Evolutionary conservation across 2,329 filamentous ascomycete species (phyloP), one percentile per base, ranked within the genome.

Genomic region (Colletotrichum sidae): DNA sequence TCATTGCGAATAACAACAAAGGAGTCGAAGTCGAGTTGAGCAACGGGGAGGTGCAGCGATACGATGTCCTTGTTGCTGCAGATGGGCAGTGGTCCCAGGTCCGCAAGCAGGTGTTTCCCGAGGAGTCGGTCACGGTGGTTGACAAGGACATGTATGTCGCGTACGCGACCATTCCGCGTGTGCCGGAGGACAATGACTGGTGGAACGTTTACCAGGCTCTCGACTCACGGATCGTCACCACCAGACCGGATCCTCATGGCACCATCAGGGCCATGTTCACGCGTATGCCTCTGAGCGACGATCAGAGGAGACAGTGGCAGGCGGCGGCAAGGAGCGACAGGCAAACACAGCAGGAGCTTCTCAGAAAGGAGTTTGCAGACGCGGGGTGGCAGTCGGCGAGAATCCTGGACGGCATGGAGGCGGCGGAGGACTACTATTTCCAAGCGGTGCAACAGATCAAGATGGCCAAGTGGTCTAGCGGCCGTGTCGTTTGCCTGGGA

Each of bases 41-140:
- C 2, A 76, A 84, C 62, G 83, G 83, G 2, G 71, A 71, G 6
- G 73, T 69, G 0, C 77, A 79, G 6, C 71, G 70, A 1, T 88
- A 79, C 53, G 85, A 88, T 67, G 69, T 88, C 0, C 67, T 88
- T 0, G 79, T 88, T 47, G 85, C 81, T 3, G 85, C 85, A 4
- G 86, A 88, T 64, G 86, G 86, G 0, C 79, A 83, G 46, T 76
- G 80, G 8, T 88, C 85, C 1, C 79, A 77, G 25, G 80, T 81
- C 2, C 78, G 84, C 7, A 78, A 72, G 52, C 75, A 77, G 53
- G 78, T 82, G 65, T 68, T 83, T 1, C 74, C 70, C 4, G 38
- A 69, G 1, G 70, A 70, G 15, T 39, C 67, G 25, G 45, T 52
- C 12, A 55, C 39, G 12, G 46, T 77, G 9, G 64, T 68, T 1